Percentiles rank a stretch among this genome's conserved stretches.
These are phyloP conservation scores for Coffea humblotiana DNA, from an alignment of 305 asterid genomes.

Conservation along the genomic window DNA sequence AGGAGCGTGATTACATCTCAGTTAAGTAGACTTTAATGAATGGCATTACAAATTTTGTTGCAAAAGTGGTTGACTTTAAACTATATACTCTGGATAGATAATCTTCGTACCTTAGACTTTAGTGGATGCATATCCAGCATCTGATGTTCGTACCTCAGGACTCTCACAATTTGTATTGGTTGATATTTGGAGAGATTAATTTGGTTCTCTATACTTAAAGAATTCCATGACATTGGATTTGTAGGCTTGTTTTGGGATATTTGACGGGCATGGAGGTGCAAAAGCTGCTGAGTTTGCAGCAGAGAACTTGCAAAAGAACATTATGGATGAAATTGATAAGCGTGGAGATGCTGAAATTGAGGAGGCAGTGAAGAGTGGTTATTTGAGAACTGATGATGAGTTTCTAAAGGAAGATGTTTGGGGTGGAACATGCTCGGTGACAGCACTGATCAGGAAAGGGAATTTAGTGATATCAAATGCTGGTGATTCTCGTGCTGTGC, in stretches of 20 bases:
- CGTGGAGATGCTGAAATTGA: conserved; percentile 35
- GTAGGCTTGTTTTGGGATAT: conserved; percentile 78
- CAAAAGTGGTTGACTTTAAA: background rate
- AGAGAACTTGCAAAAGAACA: conserved; percentile 56
- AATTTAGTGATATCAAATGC: conserved; percentile 66
- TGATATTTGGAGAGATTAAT: background rate
- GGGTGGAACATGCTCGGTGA: conserved; percentile 84
- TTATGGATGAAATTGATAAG: conserved; percentile 44
- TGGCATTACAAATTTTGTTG: background rate
- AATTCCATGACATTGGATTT: conserved; percentile 6
- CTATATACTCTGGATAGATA: no score
- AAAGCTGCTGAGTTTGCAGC: conserved; percentile 88
- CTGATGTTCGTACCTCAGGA: background rate
- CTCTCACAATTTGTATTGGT: background rate
- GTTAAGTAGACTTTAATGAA: background rate
- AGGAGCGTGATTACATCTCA: background rate
- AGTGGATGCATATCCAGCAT: no score
- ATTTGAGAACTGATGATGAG: conserved; percentile 65
- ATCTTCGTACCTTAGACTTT: background rate
- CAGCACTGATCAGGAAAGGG: conserved; percentile 61
- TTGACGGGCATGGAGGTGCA: conserved; percentile 93
- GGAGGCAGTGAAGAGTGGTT: conserved; percentile 58
- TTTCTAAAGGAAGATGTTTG: conserved; percentile 55
- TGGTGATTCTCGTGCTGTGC: conserved; percentile 90
- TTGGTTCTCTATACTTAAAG: background rate